Conservation (phyloP, 1,139 yeast species). For the Hemisphaericaspora xylofermentans region DNA sequence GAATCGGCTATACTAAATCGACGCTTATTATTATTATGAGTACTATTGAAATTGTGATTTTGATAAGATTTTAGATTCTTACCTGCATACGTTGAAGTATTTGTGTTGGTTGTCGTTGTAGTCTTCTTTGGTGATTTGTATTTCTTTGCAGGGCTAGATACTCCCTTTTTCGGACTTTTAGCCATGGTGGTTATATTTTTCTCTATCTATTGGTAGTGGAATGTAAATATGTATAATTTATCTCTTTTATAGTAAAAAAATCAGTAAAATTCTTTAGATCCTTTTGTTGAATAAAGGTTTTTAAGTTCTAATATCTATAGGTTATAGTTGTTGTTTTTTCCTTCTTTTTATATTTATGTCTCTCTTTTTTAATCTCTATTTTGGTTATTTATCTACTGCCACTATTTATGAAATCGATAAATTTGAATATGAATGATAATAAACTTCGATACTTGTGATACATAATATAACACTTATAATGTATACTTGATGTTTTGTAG, state of each 20-base stretch:
- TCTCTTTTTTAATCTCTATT: neutral
- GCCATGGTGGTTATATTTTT: slow-evolving; percentile 20
- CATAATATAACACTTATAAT: neutral
- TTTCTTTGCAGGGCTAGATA: slow-evolving; percentile 2
- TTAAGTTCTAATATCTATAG: no score
- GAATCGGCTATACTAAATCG: slow-evolving; percentile 47
- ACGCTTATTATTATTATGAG: slow-evolving; percentile 20
- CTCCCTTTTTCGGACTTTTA: slow-evolving; percentile 23
- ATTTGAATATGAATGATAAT: slow-evolving; percentile 2
- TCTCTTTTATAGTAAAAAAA: slow-evolving; percentile 1
- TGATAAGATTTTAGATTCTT: slow-evolving; percentile 33
- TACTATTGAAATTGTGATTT: slow-evolving; percentile 12
- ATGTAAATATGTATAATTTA: neutral
- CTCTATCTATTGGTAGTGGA: neutral
- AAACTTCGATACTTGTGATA: neutral
- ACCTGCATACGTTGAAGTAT: slow-evolving; percentile 25
- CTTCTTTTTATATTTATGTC: neutral
- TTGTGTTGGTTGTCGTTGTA: neutral
- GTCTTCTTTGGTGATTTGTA: slow-evolving; percentile 13
- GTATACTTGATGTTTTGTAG: neutral
- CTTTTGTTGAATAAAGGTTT: no score
- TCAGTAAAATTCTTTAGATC: no score
- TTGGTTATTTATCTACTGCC: neutral
- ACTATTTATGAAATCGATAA: slow-evolving; percentile 2
- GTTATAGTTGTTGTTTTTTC: neutral